Base-by-base conservation (phyloP, 2,329 filamentous ascomycete genomes). In the Cladophialophora exuberans region DNA sequence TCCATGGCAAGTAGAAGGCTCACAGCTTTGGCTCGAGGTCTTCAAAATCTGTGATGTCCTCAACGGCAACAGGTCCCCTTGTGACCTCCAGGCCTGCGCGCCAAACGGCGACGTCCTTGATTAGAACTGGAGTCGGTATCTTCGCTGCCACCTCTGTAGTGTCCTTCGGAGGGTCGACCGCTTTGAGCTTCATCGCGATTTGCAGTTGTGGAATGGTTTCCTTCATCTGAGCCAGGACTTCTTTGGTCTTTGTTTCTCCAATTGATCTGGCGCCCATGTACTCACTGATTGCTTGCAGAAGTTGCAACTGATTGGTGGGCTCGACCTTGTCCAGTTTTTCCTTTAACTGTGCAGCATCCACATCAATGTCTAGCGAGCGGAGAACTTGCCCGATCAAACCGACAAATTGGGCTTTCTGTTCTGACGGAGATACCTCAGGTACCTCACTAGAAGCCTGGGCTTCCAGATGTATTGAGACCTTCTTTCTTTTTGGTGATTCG, bases 21-120 rank as follows among this genome's bases (percentile, higher is more conserved):
- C 70, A 93, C 54, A 97, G 79, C 76, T 97, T 97, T 11, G 89
- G 76, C 60, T 89, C 90, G 56, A 86, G 78, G 56, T 97, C 93
- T 69, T 96, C 89, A 71, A 93, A 97, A 66, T 91, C 88, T 59
- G 80, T 87, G 52, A 97, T 72, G 62, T 94, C 87, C 67, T 82
- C 86, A 25, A 89, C 83, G 0, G 92, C 83, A 58, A 80, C 80
- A 1, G 91, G 84, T 1, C 89, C 93, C 18, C 82, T 79, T 60
- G 86, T 94, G 23, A 90, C 81, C 56, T 82, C 76, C 65, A 97
- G 77, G 11, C 83, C 79, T 0, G 89, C 85, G 79, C 94, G 96
- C 81, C 87, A 97, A 25, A 83, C 80, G 57, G 87, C 81, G 2
- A 96, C 87, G 67, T 96, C 89, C 42, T 83, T 84, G 65, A 97